Conservation (phyloP, 2,329 filamentous ascomycete genomes). For the Rhinocladiella similis region DNA sequence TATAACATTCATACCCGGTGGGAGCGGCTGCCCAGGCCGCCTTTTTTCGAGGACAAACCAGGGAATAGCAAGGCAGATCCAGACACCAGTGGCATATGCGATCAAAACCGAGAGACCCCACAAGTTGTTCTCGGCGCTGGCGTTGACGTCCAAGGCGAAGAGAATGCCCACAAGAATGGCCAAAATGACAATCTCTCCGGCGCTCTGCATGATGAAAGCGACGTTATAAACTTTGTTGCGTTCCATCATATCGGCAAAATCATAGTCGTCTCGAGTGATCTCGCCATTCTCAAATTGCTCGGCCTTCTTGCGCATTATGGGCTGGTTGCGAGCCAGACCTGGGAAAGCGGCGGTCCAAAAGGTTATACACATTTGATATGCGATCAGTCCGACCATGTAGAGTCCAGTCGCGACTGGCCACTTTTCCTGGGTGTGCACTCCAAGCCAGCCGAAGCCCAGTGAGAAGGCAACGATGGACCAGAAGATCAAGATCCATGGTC, state of each 20-base stretch:
- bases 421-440: conserved; percentile 59
- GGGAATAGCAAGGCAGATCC: conserved; percentile 63
- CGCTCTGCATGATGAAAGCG: conserved; percentile 63
- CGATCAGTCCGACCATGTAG: conserved; percentile 67
- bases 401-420: conserved; percentile 63
- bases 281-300: conserved; percentile 51
- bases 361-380: conserved; percentile 66
- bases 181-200: conserved; percentile 62
- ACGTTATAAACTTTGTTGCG: conserved; percentile 64
- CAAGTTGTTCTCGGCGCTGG: conserved; percentile 61
- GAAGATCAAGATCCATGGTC: conserved; percentile 62
- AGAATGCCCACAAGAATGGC: conserved; percentile 66
- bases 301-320: conserved; percentile 51
- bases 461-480: conserved; percentile 62
- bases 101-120: conserved; percentile 66
- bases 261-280: conserved; percentile 61
- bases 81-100: conserved; percentile 64
- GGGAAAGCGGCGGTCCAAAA: conserved; percentile 70
- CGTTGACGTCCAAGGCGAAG: conserved; percentile 62
- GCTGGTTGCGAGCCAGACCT: conserved; percentile 56
- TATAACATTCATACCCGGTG: conserved; percentile 49
- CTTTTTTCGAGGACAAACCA: conserved; percentile 68
- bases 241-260: conserved; percentile 62
- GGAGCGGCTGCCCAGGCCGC: conserved; percentile 57
- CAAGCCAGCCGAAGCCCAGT: conserved; percentile 67